Evolutionary conservation across 2,329 filamentous ascomycete genomes (phyloP), one percentile per base, ranked within the genome.

Genomic region (Epichloe gansuensis): DNA sequence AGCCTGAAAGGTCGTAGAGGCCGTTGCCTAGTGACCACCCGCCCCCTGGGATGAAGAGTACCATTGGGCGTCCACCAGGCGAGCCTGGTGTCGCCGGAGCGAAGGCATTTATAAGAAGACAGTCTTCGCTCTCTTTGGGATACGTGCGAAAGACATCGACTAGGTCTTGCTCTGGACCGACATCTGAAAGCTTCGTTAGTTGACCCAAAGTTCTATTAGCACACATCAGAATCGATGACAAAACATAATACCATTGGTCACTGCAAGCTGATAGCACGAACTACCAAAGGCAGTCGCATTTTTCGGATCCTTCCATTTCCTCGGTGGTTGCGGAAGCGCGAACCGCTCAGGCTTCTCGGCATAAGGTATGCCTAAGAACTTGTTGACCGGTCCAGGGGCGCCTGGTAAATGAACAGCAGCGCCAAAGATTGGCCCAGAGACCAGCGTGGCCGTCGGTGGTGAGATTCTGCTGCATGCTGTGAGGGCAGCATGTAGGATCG

Each of bases 61-160:
- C 35, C 2, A 63, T 56, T 3, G 62, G 50, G 1, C 55, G 55
- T 4, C 58, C 58, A 2, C 49, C 46, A 5, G 39, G 35, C 3
- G 56, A 51, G 0, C 25, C 51, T 1, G 54, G 47, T 0, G 25
- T 47, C 4, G 55, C 40, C 0, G 61, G 62, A 4, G 58, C 56
- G 41, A 65, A 65, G 4, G 60, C 56, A 31, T 65, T 64, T 2
- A 64, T 54, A 27, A 53, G 59, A 4, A 65, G 57, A 17, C 61
- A 64, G 34, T 64, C 62, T 45, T 64, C 59, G 15, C 62, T 64
- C 47, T 63, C 59, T 4, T 52, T 46, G 1, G 58, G 15, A 7
- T 55, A 53, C 1, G 36, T 51, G 13, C 56, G 63, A 2, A 64
- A 25, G 2, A 48, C 40, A 13, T 57, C 49, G 3, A 61, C 35